These are phyloP conservation scores for Citropsis articulata DNA, from an alignment of 345 rosid genomes.

Conservation along the genomic window DNA sequence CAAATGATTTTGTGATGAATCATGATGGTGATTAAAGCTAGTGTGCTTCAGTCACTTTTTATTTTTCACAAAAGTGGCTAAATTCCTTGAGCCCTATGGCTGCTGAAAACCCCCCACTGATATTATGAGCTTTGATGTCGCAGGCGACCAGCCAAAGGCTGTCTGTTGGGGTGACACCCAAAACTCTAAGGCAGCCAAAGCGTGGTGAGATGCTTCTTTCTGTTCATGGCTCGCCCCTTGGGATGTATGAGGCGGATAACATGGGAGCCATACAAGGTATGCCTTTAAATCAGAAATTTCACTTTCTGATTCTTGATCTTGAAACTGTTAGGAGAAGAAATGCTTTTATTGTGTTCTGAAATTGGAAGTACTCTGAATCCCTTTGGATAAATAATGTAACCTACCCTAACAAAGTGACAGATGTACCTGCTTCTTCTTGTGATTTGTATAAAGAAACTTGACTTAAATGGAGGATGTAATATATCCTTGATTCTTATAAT, in stretches of 20 bases:
- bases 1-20: neutral
- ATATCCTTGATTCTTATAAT: neutral
- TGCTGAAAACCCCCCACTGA: neutral
- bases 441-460: neutral
- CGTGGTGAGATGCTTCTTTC: constrained; percentile 91
- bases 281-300: neutral
- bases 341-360: neutral
- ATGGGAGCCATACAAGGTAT: constrained; percentile 89
- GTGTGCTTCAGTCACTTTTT: neutral
- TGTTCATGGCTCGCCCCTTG: constrained; percentile 90
- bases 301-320: neutral
- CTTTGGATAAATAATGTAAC: neutral
- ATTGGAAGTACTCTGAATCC: constrained; percentile 1
- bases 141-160: constrained; percentile 74
- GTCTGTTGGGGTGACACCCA: constrained; percentile 94
- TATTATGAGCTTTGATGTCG: neutral
- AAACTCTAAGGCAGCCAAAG: constrained; percentile 73
- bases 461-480: neutral
- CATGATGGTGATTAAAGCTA: neutral
- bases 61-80: too few relatives aligned
- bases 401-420: neutral
- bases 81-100: neutral
- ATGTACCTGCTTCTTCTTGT: neutral
- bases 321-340: neutral
- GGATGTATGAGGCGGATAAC: constrained; percentile 78